phyloP scores from a whole-genome alignment of 257 asterid species.

The Mentha longifolia region DNA sequence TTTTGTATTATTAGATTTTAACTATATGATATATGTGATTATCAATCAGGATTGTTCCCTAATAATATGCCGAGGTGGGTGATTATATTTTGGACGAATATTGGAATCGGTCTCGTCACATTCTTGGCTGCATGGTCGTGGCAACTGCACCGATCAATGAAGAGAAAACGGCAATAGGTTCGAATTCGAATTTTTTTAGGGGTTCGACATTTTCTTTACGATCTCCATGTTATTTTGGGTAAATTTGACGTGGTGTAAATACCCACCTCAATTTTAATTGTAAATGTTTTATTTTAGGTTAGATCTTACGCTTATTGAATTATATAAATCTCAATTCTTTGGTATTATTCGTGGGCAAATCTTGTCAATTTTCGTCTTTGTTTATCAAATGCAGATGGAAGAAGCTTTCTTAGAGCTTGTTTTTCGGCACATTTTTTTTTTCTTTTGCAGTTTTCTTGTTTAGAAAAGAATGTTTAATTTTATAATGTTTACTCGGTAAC shows the following conservation, averaged over 20 bases:
- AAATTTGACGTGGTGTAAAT: slow-evolving; percentile 54
- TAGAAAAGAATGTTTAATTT: background rate
- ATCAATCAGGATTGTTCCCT: slow-evolving; percentile 65
- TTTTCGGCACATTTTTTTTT: background rate
- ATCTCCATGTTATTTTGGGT: slow-evolving; percentile 34
- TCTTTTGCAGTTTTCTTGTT: background rate
- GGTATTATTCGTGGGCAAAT: slow-evolving; percentile 21
- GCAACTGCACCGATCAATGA: slow-evolving; percentile 65
- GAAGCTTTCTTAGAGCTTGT: background rate
- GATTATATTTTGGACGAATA: slow-evolving; percentile 67
- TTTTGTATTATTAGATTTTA: background rate
- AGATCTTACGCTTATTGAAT: slow-evolving; percentile 43
- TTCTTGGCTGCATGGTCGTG: slow-evolving; percentile 81
- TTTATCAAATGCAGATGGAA: background rate
- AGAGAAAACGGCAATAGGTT: slow-evolving; percentile 63
- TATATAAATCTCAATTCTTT: slow-evolving; percentile 43
- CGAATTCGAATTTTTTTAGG: background rate
- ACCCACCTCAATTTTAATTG: slow-evolving; percentile 49
- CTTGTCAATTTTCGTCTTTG: background rate
- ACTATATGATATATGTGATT: background rate
- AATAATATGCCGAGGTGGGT: slow-evolving; percentile 82
- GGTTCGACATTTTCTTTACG: slow-evolving; percentile 39
- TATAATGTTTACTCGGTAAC: background rate
- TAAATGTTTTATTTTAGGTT: slow-evolving; percentile 55
- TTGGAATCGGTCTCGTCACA: slow-evolving; percentile 53